Percentiles rank a stretch among this genome's conserved stretches.
Conservation (phyloP, 164 flowering plant species). For the Litsea cubeba region DNA sequence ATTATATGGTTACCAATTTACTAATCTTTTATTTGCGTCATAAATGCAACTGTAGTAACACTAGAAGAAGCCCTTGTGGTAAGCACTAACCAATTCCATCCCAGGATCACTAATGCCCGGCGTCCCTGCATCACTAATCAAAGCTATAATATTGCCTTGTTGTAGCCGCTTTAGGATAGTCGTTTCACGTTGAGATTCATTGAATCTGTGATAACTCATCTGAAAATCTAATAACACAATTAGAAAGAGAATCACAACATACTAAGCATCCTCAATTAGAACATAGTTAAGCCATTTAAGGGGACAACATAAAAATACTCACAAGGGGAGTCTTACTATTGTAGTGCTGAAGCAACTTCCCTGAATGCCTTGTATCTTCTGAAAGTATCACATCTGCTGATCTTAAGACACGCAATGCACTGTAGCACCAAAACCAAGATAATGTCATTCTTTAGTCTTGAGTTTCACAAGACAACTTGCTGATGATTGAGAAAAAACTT, state of each 20-base stretch:
- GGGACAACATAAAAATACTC: conserved; percentile 14
- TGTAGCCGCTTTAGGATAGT: conserved; percentile 59
- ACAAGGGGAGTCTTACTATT: conserved; percentile 84
- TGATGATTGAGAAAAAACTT: background rate
- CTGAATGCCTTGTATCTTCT: conserved; percentile 95
- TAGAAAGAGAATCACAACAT: conserved; percentile 10
- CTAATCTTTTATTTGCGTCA: background rate
- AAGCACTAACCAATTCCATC: conserved; percentile 55
- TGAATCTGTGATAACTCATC: conserved; percentile 97
- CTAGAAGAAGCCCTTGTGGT: background rate
- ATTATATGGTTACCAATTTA: too few species aligned
- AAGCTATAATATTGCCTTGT: conserved; percentile 74
- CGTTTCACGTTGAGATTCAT: conserved; percentile 83
- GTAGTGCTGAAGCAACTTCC: conserved; percentile 87
- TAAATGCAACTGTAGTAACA: background rate
- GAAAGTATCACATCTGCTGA: conserved; percentile 86
- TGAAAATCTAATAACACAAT: conserved; percentile 39
- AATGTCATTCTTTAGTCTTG: background rate
- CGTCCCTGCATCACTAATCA: conserved; percentile 96
- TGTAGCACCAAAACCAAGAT: conserved; percentile 22
- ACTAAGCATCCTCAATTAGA: background rate
- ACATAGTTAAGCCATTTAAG: background rate
- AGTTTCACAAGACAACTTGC: background rate
- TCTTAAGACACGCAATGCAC: conserved; percentile 84
- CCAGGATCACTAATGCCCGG: conserved; percentile 99